Evolutionary conservation across 2,329 filamentous ascomycete species (phyloP).

Genomic region (Polychaeton citri): DNA sequence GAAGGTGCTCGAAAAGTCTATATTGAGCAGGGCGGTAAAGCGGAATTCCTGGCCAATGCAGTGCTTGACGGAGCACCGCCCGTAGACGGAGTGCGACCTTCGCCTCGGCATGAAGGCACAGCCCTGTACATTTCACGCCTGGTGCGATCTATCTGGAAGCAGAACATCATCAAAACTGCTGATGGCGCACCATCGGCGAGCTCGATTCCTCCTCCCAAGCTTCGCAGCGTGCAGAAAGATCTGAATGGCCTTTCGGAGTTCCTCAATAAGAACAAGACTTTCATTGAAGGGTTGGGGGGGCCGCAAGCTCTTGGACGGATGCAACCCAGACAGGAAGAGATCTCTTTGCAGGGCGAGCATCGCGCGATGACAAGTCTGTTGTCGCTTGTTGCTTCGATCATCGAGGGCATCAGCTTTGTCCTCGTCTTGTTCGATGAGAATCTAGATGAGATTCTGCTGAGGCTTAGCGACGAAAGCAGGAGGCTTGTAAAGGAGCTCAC

Average conservation of each 20-base stretch:
- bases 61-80: conserved; percentile 47
- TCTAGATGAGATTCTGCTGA: conserved; percentile 71
- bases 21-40: conserved; percentile 82
- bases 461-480: conserved; percentile 58
- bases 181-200: conserved; percentile 6
- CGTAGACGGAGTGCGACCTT: conserved; percentile 73
- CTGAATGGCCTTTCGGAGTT: conserved; percentile 69
- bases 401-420: conserved; percentile 93
- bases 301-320: conserved; percentile 71
- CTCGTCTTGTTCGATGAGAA: conserved; percentile 89
- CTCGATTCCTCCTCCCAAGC: conserved; percentile 46
- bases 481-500: conserved; percentile 63
- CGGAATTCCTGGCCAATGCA: conserved; percentile 68
- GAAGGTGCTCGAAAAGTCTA: conserved; percentile 78
- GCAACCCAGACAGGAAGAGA: conserved; percentile 74
- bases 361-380: conserved; percentile 79
- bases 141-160: conserved; percentile 80
- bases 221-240: conserved; percentile 66
- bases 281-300: conserved; percentile 88
- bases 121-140: conserved; percentile 77
- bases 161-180: conserved; percentile 47
- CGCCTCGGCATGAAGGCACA: conserved; percentile 77
- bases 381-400: conserved; percentile 75
- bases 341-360: conserved; percentile 86
- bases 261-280: conserved; percentile 71